Percentiles rank a stretch among this genome's conserved stretches.
Conservation (phyloP, 176 grass and related monocot species). For the Thinopyrum elongatum region DNA sequence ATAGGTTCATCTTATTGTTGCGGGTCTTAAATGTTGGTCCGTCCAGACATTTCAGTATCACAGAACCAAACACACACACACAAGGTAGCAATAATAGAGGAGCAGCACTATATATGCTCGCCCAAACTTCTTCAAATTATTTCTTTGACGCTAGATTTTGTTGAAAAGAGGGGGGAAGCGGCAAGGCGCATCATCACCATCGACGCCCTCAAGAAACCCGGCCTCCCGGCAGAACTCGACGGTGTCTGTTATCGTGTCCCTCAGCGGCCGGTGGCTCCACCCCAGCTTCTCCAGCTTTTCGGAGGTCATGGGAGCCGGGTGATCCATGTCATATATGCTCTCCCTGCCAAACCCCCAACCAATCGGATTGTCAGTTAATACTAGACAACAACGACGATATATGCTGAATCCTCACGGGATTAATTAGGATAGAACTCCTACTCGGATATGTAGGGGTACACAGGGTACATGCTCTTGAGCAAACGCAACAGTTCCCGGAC, state of each 20-base stretch:
- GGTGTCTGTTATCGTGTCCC: constrained; percentile 26
- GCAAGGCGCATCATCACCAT: neutral
- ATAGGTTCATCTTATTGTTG: no score
- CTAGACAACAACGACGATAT: neutral
- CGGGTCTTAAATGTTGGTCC: no score
- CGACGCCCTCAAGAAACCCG: constrained; percentile 29
- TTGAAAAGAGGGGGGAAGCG: constrained; percentile 27
- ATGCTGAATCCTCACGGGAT: no score
- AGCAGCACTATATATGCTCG: no score
- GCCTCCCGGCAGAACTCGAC: constrained; percentile 26
- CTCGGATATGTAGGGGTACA: constrained; percentile 17
- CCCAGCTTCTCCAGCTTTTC: constrained; percentile 51
- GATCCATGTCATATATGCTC: constrained; percentile 17
- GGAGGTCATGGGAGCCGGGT: constrained; percentile 14
- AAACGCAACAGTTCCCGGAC: constrained; percentile 17
- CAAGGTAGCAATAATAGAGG: no score
- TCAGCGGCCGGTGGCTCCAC: constrained; percentile 38
- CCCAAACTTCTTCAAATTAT: neutral
- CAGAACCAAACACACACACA: no score
- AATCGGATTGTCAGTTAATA: neutral
- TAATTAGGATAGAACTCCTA: neutral
- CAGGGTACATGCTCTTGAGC: constrained; percentile 37
- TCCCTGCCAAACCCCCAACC: neutral
- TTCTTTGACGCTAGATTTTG: neutral
- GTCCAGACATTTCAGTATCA: no score